Evolutionary conservation across 371 early-diverging fungal genomes (phyloP), one percentile per base, ranked within the genome.

Genomic region (Synchytrium microbalum): DNA sequence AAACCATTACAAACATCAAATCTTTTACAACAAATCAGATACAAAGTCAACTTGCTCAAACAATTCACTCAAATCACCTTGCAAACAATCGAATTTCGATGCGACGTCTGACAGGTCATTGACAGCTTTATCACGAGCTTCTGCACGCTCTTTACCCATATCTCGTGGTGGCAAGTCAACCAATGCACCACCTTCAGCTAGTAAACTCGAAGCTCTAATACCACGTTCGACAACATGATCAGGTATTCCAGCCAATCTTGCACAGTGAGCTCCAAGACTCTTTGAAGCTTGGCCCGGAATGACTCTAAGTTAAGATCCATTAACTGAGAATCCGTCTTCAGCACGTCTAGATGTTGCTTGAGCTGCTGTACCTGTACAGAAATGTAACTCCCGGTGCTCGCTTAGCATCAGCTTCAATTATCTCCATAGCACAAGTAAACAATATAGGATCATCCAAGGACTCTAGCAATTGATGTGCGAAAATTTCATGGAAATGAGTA

Each of bases 401-500:
- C n/a, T 14, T 29, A 75, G 52, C 30, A 72, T 72, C n/a, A 72
- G 74, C 75, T 75, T 79, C 30, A 58, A n/a, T 71, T 32, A 46
- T 75, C 75, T 72, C 19, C 29, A 59, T 30, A 10, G 23, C 59
- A 59, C n/a, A 32, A 32, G 5, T 59, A 13, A 13, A 30, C 5
- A 10, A 32, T 29, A 32, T 32, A 59, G 26, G 60, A 57, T n/a
- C 59, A 31, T n/a, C 25, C 24, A 51, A 3, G 46, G 14, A 59
- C n/a, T 58, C 16, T 13, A 14, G 52, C 16, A 27, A 24, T 1
- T 32, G 33, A 23, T 23, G 46, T 53, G n/a, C 29, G 23, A 27
- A 32, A 24, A 33, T 74, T 78, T 84, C 85, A 69, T 87, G 86
- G 65, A 86, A 86, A 64, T 87, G 88, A 0, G 88, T 86, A 25